These are phyloP conservation scores for Populus simonii DNA, from an alignment of 345 rosid species.

Conservation along the genomic window DNA sequence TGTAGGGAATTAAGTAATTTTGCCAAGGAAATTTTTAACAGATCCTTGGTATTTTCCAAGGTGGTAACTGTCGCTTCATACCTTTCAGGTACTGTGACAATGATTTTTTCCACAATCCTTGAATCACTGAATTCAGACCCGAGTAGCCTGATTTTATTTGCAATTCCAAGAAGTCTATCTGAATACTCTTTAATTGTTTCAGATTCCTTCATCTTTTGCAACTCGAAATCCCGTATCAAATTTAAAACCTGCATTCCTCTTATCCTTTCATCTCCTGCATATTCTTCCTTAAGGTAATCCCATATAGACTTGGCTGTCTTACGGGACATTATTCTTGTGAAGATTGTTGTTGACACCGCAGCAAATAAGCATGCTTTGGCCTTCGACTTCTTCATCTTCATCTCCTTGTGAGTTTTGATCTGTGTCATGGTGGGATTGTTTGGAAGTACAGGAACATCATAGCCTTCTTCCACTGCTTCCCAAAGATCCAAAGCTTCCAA, in stretches of 20 bases:
- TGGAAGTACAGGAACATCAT: too few species aligned
- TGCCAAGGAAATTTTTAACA: background rate
- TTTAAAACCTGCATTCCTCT: background rate
- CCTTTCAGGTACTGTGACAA: background rate
- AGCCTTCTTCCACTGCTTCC: too few species aligned
- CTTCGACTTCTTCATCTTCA: background rate
- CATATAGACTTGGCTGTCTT: background rate
- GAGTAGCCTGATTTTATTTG: background rate
- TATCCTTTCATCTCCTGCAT: background rate
- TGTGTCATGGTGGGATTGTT: background rate
- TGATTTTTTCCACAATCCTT: background rate
- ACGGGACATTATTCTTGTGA: background rate
- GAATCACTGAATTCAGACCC: background rate
- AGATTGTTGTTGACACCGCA: background rate
- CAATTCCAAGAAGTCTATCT: background rate
- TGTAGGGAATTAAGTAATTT: background rate
- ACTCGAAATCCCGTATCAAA: background rate
- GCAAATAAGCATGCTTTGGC: background rate
- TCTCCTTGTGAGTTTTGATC: background rate
- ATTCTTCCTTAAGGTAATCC: background rate
- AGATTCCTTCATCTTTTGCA: background rate
- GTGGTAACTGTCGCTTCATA: background rate
- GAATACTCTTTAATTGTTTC: background rate
- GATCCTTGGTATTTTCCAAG: background rate
- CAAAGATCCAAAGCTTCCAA: too few species aligned